Base-by-base conservation (phyloP, 2,329 filamentous ascomycete species). In the Xylogone sp. region DNA sequence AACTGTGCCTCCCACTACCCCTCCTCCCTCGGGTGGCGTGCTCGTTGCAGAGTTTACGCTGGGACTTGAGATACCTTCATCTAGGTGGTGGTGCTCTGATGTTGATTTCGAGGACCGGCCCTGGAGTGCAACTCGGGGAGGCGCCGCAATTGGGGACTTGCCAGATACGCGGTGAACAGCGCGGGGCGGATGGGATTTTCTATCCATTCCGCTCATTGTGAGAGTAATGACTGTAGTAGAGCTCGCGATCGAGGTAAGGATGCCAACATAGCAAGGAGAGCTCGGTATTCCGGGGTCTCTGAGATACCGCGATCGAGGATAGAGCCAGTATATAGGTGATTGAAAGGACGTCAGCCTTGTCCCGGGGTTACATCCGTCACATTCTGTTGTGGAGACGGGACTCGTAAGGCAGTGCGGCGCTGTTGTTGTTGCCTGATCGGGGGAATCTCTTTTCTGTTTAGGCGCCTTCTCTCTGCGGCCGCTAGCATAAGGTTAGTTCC, bases 41-140 rank as follows among this genome's bases (percentile, higher is more conserved):
- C 51, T 53, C 16, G 22, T 31, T 44, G 57, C 58, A 9, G 50
- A 54, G 19, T 21, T 12, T 19, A 42, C 20, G 27, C 59, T 53
- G 22, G 51, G 50, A 45, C 27, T 39, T 22, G 48, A 22, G 16
- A 44, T 31, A 9, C 52, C 54, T 48, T 56, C 55, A 16, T 53
- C 53, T 20, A 42, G 42, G 43, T 52, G 49, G 31, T 58, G 56
- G 21, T 18, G 29, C 45, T 48, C 27, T 39, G 34, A 39, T 39
- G 34, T 5, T 39, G 34, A 7, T 39, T 39, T 39, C 12, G 34
- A 39, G n/a, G 54, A 43, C n/a, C 57, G 53, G n/a, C 56, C 55
- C 42, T 56, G 50, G 9, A 61, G 48, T 12, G 52, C 59, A 6
- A 49, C 47, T 8, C 56, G 54, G n/a, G 60, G 58, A n/a, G 61